Base-by-base conservation (phyloP, 1,139 yeast genomes). In the Schwanniomyces etchellsii region DNA sequence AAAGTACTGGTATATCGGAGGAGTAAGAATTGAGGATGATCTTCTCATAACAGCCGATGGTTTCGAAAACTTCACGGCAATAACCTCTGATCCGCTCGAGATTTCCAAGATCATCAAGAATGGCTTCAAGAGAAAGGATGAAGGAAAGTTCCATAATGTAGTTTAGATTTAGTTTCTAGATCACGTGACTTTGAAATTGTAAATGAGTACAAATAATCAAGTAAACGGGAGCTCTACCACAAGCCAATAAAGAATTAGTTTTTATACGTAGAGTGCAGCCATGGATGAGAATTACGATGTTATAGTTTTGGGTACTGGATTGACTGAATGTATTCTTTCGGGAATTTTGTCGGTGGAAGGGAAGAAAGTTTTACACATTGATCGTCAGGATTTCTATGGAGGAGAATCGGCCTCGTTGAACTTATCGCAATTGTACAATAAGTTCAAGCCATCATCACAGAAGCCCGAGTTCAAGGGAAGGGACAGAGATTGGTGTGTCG, bases 281-380 rank as follows among this genome's bases (percentile, higher is more conserved):
- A 86, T 93, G 96, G 97, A 91, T 62, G 96, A 89, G 64, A 79
- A 84, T 47, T 91, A 89, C 76, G 98, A 91, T 64, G 97, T 43
- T 26, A 57, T 58, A 35, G 64, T 58, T 11, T 57, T 63, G 42
- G 71, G 77, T 31, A 77, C 91, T 26, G 98, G 98, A 12, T 73
- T 93, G 43, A 91, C 97, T 35, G 99, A 91, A 58, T 91, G 99
- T 66, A 81, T 93, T 39, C 74, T 91, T 32, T 86, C 96, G 1
- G 99, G 99, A 9, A 64, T 91, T 35, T 70, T 91, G 36, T 88
- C 97, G 9, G 96, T 89, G 10, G 98, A 91, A 52, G 62, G 61
- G 46, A 91, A 91, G 67, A 91, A 91, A 55, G 98, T 91, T 9
- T 71, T 91, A 36, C 98, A 91, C 60, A 88, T 91, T 44, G 99